Conservation (phyloP, 495 filamentous ascomycete species). For the Annulohypoxylon nitens region DNA sequence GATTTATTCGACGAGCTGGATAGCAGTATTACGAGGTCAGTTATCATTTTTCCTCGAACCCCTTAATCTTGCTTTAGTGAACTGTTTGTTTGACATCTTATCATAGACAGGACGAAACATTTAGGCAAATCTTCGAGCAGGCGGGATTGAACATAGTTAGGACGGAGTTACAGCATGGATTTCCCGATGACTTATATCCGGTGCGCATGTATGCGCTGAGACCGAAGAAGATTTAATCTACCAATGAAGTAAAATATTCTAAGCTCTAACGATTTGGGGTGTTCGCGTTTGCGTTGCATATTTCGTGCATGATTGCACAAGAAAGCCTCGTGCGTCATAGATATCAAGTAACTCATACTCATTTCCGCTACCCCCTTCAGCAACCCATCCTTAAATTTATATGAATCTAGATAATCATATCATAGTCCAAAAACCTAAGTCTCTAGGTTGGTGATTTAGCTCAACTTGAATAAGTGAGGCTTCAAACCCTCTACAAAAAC, state of each 20-base stretch:
- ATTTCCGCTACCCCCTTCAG: neutral
- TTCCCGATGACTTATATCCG: constrained; percentile 73
- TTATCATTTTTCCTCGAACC: neutral
- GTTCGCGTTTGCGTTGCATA: neutral
- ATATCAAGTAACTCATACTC: no score
- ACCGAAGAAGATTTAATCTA: constrained; percentile 44
- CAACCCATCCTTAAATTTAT: neutral
- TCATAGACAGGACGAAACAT: constrained; percentile 74
- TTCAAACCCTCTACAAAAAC: constrained; percentile 72
- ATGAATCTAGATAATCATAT: neutral
- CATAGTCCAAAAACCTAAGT: constrained; percentile 5
- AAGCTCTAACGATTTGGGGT: neutral
- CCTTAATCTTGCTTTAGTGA: neutral
- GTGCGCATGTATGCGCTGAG: constrained; percentile 79
- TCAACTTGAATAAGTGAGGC: constrained; percentile 68
- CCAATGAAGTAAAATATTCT: constrained; percentile 9
- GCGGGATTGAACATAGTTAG: constrained; percentile 75
- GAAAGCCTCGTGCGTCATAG: neutral
- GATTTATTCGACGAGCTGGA: constrained; percentile 85
- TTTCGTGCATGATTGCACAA: neutral
- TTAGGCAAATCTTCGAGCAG: constrained; percentile 74
- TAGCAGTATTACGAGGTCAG: constrained; percentile 78
- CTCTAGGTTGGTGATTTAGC: constrained; percentile 8
- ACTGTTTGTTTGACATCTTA: constrained; percentile 1
- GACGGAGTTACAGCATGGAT: constrained; percentile 82